Percentiles rank a stretch among this genome's conserved stretches.
These are phyloP conservation scores for Botrytis tulipae DNA, from an alignment of 2,329 filamentous ascomycete species.

Conservation along the genomic window DNA sequence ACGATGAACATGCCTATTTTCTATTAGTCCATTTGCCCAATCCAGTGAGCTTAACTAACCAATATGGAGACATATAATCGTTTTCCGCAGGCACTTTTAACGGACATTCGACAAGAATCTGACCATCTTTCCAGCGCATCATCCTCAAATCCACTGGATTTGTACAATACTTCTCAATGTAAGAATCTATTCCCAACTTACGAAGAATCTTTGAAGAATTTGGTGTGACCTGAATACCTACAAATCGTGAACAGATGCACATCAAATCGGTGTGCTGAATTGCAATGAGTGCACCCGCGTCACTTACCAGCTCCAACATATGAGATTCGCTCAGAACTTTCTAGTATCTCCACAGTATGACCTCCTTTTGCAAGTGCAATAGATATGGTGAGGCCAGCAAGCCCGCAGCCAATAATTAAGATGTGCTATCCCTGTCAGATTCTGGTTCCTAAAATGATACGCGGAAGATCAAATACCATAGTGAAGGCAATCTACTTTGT, in stretches of 20 bases:
- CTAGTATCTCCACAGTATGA: conserved; percentile 20
- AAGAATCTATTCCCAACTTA: conserved; percentile 5
- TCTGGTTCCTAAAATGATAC: not conserved
- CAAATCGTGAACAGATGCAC: not conserved
- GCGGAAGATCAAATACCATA: not conserved
- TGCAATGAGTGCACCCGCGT: not conserved
- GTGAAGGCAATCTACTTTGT: not conserved
- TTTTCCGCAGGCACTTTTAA: conserved; percentile 25
- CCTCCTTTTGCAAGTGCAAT: conserved; percentile 26
- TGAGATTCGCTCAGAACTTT: not conserved
- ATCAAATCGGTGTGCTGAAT: not conserved
- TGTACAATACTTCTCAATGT: conserved; percentile 27
- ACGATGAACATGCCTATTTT: conserved; percentile 6
- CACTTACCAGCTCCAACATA: conserved; percentile 8
- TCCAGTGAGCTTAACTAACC: not conserved
- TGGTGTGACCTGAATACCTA: not conserved
- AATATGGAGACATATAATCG: conserved; percentile 19
- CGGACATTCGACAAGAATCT: conserved; percentile 26
- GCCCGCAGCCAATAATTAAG: conserved; percentile 27
- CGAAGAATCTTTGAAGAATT: not conserved
- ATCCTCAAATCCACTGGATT: conserved; percentile 27
- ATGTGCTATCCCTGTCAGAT: conserved; percentile 24
- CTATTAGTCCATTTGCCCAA: not conserved
- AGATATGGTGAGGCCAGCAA: conserved; percentile 27
- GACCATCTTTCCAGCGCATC: conserved; percentile 27